Evolutionary conservation across 108 stramenopile genomes (phyloP), one percentile per base, ranked within the genome.

Genomic region (Phaeodactylum tricornutum): DNA sequence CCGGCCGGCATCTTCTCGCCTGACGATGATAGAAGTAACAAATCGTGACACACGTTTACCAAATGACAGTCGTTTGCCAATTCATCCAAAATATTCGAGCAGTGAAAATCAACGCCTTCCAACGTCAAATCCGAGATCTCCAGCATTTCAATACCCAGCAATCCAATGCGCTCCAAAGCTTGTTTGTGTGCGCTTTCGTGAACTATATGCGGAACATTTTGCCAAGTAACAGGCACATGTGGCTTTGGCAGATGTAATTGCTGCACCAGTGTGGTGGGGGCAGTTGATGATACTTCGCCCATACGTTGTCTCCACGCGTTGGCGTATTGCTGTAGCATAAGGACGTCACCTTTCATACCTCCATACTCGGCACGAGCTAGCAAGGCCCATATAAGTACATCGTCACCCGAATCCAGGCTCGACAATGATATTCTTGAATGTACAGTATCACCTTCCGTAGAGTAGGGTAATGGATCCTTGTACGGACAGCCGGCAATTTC

Each of bases 51-150:
- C 6, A 36, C 29, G n/a, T 26, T 24, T 12, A 58, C 44, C 29
- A 62, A 47, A 26, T 43, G 29, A 0, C 40, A 39, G 53, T 60
- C 40, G 23, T 49, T 1, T 0, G 77, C 26, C 30, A 86, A 39
- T 37, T 45, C 42, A 4, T 77, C 73, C 30, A 91, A 47, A 29
- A 86, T 74, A 29, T 64, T 50, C 7, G 79, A 81, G 55, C 89
- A 91, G 56, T 91, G 89, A 71, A 84, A 91, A 51, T 91, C 89
- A 34, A 91, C 63, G 0, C 89, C 89, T 17, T 75, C 74, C 9
- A 29, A 19, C 16, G 71, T 68, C 22, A 77, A 44, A 37, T 91
- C 89, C 6, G 49, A 25, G 17, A 61, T 42, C 9, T 27, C 44
- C 51, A 91, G 50, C 29, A 37, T 43, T 14, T 23, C 39, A 7